Evolutionary conservation across 192 early-diverging fungal species (phyloP).

Genomic region (Umbelopsis sp.): DNA sequence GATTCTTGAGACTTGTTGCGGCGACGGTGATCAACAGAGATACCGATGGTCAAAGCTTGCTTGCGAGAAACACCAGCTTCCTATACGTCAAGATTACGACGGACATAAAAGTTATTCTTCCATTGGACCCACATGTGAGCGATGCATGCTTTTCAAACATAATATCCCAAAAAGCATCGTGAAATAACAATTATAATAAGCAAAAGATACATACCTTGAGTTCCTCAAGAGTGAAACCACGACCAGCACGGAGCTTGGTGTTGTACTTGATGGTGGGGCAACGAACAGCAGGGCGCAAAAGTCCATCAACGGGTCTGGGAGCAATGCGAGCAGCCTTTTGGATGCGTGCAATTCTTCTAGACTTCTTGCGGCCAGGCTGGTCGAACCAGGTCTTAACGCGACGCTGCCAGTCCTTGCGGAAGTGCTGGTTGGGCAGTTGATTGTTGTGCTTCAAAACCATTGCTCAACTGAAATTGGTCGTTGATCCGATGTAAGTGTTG

Average conservation of each 20-base stretch:
- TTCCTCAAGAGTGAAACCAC: slow-evolving; percentile 98
- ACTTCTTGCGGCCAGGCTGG: slow-evolving; percentile 94
- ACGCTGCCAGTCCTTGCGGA: slow-evolving; percentile 97
- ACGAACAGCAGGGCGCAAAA: slow-evolving; percentile 94
- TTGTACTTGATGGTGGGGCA: slow-evolving; percentile 98
- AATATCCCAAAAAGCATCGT: slow-evolving; percentile 4
- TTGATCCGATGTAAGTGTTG: not conserved
- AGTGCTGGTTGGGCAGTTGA: slow-evolving; percentile 90
- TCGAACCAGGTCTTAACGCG: slow-evolving; percentile 99
- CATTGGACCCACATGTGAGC: not conserved
- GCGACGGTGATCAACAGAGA: slow-evolving; percentile 95
- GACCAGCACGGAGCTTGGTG: slow-evolving; percentile 93
- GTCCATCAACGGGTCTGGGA: slow-evolving; percentile 94
- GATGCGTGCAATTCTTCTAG: slow-evolving; percentile 82
- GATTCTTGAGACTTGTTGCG: slow-evolving; percentile 95
- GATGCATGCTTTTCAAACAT: not conserved
- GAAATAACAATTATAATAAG: not conserved
- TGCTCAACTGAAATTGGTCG: slow-evolving; percentile 11
- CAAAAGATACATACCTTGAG: slow-evolving; percentile 75
- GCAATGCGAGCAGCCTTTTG: slow-evolving; percentile 96
- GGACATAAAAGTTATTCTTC: not conserved
- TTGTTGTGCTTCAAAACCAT: slow-evolving; percentile 89
- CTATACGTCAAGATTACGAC: slow-evolving; percentile 40
- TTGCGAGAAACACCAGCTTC: slow-evolving; percentile 91
- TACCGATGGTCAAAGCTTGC: slow-evolving; percentile 92